Evolutionary conservation across 2,329 filamentous ascomycete genomes (phyloP).

Genomic region (Beauveria caledonica): DNA sequence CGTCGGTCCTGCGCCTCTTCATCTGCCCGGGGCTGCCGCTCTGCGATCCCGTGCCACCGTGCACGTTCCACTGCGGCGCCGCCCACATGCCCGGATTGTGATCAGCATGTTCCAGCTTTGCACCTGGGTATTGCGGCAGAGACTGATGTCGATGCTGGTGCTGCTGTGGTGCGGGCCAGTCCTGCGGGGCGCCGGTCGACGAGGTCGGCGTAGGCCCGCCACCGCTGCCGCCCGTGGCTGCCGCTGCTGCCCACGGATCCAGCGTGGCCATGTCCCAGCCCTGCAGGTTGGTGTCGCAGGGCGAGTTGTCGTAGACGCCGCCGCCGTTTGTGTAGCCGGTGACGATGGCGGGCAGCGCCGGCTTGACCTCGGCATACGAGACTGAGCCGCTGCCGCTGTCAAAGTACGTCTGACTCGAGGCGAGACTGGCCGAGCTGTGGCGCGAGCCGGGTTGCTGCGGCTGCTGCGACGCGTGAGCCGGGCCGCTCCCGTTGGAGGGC

Average conservation of each 20-base stretch:
- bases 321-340: conserved; percentile 25
- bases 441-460: conserved; percentile 10
- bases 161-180: conserved; percentile 20
- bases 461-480: conserved; percentile 3
- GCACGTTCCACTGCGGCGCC: conserved; percentile 14
- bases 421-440: conserved; percentile 16
- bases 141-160: not conserved
- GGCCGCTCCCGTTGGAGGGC: conserved; percentile 20
- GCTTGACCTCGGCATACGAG: conserved; percentile 27
- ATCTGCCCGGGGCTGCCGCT: conserved; percentile 27
- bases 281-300: conserved; percentile 25
- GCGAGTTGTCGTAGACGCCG: conserved; percentile 27
- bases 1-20: conserved; percentile 29
- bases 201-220: conserved; percentile 16
- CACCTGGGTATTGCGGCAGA: not conserved
- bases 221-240: not conserved
- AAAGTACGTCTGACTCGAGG: conserved; percentile 24
- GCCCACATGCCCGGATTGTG: conserved; percentile 27
- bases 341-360: conserved; percentile 21
- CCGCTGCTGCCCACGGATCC: conserved; percentile 25
- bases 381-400: conserved; percentile 21
- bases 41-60: conserved; percentile 15
- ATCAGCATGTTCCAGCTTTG: conserved; percentile 25
- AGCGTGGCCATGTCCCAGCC: conserved; percentile 31
- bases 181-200: conserved; percentile 18